Base-by-base conservation (phyloP, 805 yeast genomes). In the Candida verbasci region DNA sequence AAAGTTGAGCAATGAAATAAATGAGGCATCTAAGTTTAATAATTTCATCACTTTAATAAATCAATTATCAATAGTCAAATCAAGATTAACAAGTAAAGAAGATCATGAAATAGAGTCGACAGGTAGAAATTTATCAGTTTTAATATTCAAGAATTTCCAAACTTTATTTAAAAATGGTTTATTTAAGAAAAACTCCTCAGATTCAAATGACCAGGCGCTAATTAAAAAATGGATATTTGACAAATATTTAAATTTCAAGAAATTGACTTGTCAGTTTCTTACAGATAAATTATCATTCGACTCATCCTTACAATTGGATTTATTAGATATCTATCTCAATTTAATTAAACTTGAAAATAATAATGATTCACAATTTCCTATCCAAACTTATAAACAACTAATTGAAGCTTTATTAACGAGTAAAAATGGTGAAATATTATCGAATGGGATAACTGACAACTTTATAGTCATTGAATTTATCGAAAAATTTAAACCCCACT, bases 281-380 rank as follows among this genome's bases (percentile, higher is more conserved):
- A 45, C 55, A n/a, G 45, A 58, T 2, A 49, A 61, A 2, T 53
- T 66, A 14, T 68, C 72, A 23, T 68, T 66, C 26, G 75, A 80
- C 6, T 55, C 70, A 28, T 54, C 76, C 41, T 49, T 85, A 56
- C 73, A 76, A 62, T 44, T 70, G 53, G 80, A 74, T 44, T 56
- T 62, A 25, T 49, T 76, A 53, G 85, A 82, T 49, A 59, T 73
- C 23, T 58, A 69, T 42, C 62, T 80, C 69, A 80, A 72, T 48
- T 57, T 82, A 21, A 47, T 78, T 26, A 75, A 62, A 53, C 52
- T 70, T 24, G 95, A 86, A 57, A 67, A 81, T 22, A 61, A 77
- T 50, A 72, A 76, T 6, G 79, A 82, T 40, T 72, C 78, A 34
- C 78, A 63, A 49, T 86, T 86, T 55, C 84, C 95, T 6, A 74